These are phyloP conservation scores for Cercospora sp. DNA, from an alignment of 2,329 filamentous ascomycete genomes.

Conservation along the genomic window DNA sequence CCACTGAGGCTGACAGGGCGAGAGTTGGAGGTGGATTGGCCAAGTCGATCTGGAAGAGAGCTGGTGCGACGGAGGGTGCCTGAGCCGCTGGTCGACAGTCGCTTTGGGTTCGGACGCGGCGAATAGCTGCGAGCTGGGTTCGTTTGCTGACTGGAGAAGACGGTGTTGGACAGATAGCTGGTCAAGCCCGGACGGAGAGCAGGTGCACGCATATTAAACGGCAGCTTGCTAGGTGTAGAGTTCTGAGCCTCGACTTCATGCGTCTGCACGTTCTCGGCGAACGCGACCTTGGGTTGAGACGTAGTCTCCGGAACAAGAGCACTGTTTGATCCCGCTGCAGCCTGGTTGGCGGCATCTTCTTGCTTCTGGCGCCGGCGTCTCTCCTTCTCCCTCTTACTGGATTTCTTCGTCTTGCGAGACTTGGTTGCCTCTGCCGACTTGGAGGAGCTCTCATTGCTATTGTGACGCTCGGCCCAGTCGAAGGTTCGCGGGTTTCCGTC, in stretches of 20 bases:
- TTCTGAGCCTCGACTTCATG: slow-evolving; percentile 17
- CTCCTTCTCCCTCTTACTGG: slow-evolving; percentile 49
- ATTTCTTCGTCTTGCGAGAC: slow-evolving; percentile 48
- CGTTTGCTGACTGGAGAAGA: slow-evolving; percentile 57
- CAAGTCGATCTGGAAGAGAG: slow-evolving; percentile 70
- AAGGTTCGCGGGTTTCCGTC: slow-evolving; percentile 29
- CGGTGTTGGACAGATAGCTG: slow-evolving; percentile 69
- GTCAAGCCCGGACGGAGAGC: slow-evolving; percentile 60
- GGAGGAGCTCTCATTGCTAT: slow-evolving; percentile 24
- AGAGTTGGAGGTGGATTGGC: slow-evolving; percentile 36
- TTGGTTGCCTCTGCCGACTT: slow-evolving; percentile 39
- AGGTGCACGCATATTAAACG: slow-evolving; percentile 48
- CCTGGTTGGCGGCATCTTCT: slow-evolving; percentile 33
- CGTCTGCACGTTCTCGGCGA: slow-evolving; percentile 41
- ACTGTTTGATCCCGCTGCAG: slow-evolving; percentile 17
- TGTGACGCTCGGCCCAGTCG: slow-evolving; percentile 33
- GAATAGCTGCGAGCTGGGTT: slow-evolving; percentile 27
- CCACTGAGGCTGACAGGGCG: slow-evolving; percentile 12
- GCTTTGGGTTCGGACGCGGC: slow-evolving; percentile 19
- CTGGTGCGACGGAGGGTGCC: slow-evolving; percentile 67
- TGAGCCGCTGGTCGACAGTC: slow-evolving; percentile 31
- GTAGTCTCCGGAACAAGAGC: slow-evolving; percentile 2
- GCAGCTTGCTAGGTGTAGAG: slow-evolving; percentile 24
- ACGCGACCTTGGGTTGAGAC: slow-evolving; percentile 40
- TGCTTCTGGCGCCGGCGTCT: slow-evolving; percentile 47